A percentile compares a stretch with the other conserved stretches of the same genome.
Conservation (phyloP, 345 rosid genomes). For the Crucihimalaya himalaica region DNA sequence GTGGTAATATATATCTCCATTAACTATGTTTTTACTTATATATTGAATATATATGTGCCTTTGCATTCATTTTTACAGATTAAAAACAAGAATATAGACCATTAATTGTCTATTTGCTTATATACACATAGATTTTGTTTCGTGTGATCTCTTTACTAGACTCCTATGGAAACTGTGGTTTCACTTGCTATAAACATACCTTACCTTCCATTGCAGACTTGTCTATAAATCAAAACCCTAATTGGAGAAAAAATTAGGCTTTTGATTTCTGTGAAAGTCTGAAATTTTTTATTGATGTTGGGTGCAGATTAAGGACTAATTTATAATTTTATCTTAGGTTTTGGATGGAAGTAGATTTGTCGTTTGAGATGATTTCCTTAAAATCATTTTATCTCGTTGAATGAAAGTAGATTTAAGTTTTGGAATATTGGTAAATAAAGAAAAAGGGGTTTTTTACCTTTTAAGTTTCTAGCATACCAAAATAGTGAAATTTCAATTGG, state of each 20-base stretch:
- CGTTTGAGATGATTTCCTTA: neutral
- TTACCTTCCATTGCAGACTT: neutral
- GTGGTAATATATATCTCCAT: slow-evolving; percentile 32
- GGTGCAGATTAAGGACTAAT: neutral
- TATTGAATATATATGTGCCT: slow-evolving; percentile 10
- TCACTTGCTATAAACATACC: slow-evolving; percentile 1
- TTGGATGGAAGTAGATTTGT: neutral
- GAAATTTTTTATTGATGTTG: neutral
- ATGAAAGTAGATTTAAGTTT: neutral
- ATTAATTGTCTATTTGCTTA: neutral
- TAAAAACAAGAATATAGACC: neutral
- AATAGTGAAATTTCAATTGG: neutral
- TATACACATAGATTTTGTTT: neutral
- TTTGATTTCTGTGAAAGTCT: neutral
- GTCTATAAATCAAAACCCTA: slow-evolving; percentile 31
- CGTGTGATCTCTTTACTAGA: neutral
- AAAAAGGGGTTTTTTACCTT: neutral
- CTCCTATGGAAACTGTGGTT: neutral
- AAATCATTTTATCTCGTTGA: neutral
- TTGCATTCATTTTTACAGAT: slow-evolving; percentile 10
- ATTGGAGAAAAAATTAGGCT: slow-evolving; percentile 3
- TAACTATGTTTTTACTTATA: slow-evolving; percentile 1
- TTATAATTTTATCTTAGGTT: slow-evolving; percentile 23
- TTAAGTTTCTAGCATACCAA: slow-evolving; percentile 13
- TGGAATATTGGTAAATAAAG: neutral